Conservation (phyloP, 2,329 filamentous ascomycete genomes). For the Purpureocillium takamizusanense region DNA sequence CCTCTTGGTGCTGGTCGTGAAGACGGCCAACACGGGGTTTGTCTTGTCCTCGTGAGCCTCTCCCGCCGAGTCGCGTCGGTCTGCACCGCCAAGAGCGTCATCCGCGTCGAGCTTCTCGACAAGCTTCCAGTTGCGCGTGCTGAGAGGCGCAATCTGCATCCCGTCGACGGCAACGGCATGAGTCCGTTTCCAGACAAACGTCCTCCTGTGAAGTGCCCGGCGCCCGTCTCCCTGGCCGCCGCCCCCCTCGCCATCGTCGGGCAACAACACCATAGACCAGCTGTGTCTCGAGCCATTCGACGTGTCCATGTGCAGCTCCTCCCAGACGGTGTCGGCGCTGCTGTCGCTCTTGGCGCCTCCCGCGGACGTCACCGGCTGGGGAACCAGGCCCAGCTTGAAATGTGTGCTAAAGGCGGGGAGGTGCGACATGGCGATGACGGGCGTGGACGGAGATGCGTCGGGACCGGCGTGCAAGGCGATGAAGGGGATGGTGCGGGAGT, state of each 20-base stretch:
- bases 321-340: slow-evolving; percentile 1
- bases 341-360: background rate
- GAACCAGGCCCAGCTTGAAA: slow-evolving; percentile 4
- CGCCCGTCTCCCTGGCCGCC: background rate
- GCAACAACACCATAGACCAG: slow-evolving; percentile 5
- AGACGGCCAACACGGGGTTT: slow-evolving; percentile 5
- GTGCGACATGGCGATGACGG: slow-evolving; percentile 5
- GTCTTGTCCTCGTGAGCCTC: background rate
- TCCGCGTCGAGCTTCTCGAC: background rate
- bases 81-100: too few species aligned
- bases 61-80: too few species aligned
- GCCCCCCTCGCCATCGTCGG: background rate
- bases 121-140: slow-evolving; percentile 8
- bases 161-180: slow-evolving; percentile 6
- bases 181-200: slow-evolving; percentile 7
- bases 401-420: slow-evolving; percentile 1
- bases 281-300: slow-evolving; percentile 2
- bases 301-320: slow-evolving; percentile 1
- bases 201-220: background rate
- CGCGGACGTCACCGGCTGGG: background rate
- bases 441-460: background rate
- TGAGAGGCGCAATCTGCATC: slow-evolving; percentile 4
- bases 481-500: background rate
- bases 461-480: slow-evolving; percentile 2
- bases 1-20: slow-evolving; percentile 1